Percentiles rank a stretch among this genome's conserved stretches.
These are phyloP conservation scores for Sclerotinia borealis DNA, from an alignment of 2,329 filamentous ascomycete species.

Conservation along the genomic window DNA sequence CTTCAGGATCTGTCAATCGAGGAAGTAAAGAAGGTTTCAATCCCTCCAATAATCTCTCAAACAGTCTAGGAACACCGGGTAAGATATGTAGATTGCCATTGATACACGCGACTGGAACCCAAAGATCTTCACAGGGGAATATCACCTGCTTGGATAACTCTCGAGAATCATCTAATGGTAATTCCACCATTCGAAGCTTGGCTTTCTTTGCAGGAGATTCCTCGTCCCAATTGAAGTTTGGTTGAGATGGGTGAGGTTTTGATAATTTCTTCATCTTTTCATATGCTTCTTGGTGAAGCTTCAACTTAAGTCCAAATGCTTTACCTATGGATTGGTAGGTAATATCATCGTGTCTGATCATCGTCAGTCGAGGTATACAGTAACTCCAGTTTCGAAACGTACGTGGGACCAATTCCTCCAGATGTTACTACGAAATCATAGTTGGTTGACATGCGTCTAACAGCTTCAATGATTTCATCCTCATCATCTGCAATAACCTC, in stretches of 20 bases:
- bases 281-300: conserved; percentile 71
- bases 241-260: conserved; percentile 64
- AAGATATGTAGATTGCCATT: conserved; percentile 93
- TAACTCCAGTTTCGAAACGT: not conserved
- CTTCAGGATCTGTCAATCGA: conserved; percentile 71
- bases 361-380: not conserved
- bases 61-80: conserved; percentile 81
- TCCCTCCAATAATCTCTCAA: conserved; percentile 69
- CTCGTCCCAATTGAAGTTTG: conserved; percentile 76
- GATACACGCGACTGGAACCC: conserved; percentile 84
- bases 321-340: conserved; percentile 92
- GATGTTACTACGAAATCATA: conserved; percentile 96
- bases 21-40: conserved; percentile 65
- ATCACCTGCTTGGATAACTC: conserved; percentile 66
- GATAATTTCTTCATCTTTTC: conserved; percentile 78
- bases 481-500: conserved; percentile 95
- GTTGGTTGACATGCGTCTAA: conserved; percentile 74
- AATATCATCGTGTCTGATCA: conserved; percentile 82
- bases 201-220: conserved; percentile 73
- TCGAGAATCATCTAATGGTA: conserved; percentile 67
- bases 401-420: conserved; percentile 94
- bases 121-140: conserved; percentile 74
- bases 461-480: conserved; percentile 77
- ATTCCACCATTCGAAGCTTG: conserved; percentile 82
- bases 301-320: conserved; percentile 72